Percentiles rank a stretch among this genome's conserved stretches.
phyloP scores from a whole-genome alignment of 305 asterid species.

The Fraxinus xanthoxyloides region DNA sequence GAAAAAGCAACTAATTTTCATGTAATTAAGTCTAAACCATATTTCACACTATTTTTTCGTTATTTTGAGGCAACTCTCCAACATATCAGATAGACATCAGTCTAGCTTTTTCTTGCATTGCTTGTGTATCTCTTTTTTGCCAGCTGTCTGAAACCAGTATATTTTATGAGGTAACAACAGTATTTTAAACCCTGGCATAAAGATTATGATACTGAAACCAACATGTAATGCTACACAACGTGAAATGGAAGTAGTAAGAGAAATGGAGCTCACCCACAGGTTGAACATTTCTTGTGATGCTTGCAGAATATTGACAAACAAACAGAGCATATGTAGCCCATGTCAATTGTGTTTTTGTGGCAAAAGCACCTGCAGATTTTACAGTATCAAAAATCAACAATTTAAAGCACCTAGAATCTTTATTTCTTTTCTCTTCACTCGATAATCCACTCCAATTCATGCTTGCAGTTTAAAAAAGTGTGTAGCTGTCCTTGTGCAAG shows the following conservation, averaged over 20 bases:
- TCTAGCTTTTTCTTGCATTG: background rate
- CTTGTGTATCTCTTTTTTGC: background rate
- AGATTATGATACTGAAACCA: background rate
- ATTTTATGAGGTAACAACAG: background rate
- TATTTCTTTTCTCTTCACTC: background rate
- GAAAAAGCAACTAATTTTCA: background rate
- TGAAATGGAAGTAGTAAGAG: background rate
- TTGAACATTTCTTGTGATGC: conserved; percentile 88
- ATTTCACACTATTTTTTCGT: background rate
- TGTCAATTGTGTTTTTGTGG: conserved; percentile 87
- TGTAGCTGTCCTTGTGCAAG: background rate
- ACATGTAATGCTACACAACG: background rate
- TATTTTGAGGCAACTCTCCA: background rate
- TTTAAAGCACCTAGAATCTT: background rate
- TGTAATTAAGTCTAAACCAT: background rate
- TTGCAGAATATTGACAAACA: conserved; percentile 90
- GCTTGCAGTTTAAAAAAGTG: background rate
- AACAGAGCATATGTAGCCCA: conserved; percentile 93
- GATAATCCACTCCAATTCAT: background rate
- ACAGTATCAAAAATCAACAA: background rate
- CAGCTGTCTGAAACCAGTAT: conserved; percentile 3
- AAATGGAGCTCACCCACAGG: conserved; percentile 74
- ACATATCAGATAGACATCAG: background rate
- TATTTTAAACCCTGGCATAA: background rate
- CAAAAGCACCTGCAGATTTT: conserved; percentile 76